Conservation (phyloP, 1,284 basidiomycete species). For the Malassezia equina region DNA sequence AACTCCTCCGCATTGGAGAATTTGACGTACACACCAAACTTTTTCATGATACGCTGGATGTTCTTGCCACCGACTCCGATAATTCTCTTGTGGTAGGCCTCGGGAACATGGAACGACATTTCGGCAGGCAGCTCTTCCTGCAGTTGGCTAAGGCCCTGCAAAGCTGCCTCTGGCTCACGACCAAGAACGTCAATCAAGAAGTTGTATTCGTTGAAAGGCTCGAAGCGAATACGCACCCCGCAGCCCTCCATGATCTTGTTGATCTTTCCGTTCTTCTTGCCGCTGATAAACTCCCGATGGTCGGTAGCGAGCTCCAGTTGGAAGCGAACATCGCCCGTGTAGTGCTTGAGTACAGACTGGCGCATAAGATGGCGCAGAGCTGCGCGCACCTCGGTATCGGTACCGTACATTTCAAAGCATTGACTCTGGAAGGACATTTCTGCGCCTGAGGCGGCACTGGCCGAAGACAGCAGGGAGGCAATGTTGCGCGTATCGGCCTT, state of each 20-base stretch:
- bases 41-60: slow-evolving; percentile 99
- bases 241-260: slow-evolving; percentile 54
- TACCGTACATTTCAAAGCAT: slow-evolving; percentile 94
- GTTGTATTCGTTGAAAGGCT: slow-evolving; percentile 97
- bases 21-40: slow-evolving; percentile 97
- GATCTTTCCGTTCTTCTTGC: slow-evolving; percentile 50
- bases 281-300: slow-evolving; percentile 83
- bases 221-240: slow-evolving; percentile 94
- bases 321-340: slow-evolving; percentile 94
- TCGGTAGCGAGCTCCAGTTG: slow-evolving; percentile 97
- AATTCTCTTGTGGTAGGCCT: slow-evolving; percentile 96
- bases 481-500: slow-evolving; percentile 75
- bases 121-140: slow-evolving; percentile 98
- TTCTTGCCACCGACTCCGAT: slow-evolving; percentile 97
- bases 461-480: slow-evolving; percentile 71
- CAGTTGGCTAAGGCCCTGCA: slow-evolving; percentile 77
- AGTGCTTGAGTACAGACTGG: slow-evolving; percentile 79
- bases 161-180: slow-evolving; percentile 55
- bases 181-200: slow-evolving; percentile 76
- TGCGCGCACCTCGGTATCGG: slow-evolving; percentile 78
- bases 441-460: slow-evolving; percentile 75
- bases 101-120: slow-evolving; percentile 96
- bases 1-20: slow-evolving; percentile 98
- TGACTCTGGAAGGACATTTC: slow-evolving; percentile 95
- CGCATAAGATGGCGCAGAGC: slow-evolving; percentile 80